Evolutionary conservation across 2,329 filamentous ascomycete species (phyloP).

Genomic region (Fusarium sp.): DNA sequence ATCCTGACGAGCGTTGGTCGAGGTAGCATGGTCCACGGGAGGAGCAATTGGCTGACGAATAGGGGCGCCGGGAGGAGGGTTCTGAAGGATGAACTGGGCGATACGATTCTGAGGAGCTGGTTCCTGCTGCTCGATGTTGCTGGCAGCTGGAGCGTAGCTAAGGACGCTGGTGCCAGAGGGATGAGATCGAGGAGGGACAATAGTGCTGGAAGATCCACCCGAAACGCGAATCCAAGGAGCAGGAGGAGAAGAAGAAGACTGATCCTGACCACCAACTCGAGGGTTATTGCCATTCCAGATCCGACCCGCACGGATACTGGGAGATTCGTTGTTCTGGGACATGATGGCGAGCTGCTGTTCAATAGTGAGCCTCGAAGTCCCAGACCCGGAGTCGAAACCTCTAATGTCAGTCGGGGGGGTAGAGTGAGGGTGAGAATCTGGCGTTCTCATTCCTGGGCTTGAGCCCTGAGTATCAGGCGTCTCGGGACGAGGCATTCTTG

Average conservation of each 20-base stretch:
- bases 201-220: not conserved
- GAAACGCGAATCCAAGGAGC: not conserved
- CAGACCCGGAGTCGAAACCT: not conserved
- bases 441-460: slow-evolving; percentile 13
- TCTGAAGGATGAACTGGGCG: not conserved
- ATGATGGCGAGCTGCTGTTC: not conserved
- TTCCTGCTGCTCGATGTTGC: not conserved
- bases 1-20: not conserved
- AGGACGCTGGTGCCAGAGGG: not conserved
- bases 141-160: not conserved
- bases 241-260: not conserved
- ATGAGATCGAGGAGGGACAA: not conserved
- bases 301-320: not conserved
- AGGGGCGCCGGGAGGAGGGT: not conserved
- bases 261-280: not conserved
- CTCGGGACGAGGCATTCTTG: not conserved
- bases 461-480: slow-evolving; percentile 11
- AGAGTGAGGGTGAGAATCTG: not conserved
- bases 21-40: not conserved
- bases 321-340: not conserved
- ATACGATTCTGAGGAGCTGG: not conserved
- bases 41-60: not conserved
- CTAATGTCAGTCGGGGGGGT: slow-evolving; percentile 30
- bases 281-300: not conserved
- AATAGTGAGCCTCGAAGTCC: not conserved